These are phyloP conservation scores for Lipomyces lipofer DNA, from an alignment of 805 yeast species.

Conservation along the genomic window DNA sequence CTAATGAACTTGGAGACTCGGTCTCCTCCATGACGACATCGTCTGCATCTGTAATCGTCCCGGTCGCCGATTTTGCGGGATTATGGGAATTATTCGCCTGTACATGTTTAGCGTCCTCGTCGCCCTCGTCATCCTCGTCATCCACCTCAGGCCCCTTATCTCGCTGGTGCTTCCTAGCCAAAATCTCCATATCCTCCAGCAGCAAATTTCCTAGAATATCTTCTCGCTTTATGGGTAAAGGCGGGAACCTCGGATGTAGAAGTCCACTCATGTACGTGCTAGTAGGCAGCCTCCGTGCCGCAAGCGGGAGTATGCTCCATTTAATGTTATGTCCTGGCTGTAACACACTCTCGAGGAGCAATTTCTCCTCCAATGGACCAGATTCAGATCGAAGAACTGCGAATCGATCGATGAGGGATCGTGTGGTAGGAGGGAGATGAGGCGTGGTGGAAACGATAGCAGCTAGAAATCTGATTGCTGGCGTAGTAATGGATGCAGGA, in stretches of 20 bases:
- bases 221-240: conserved; percentile 18
- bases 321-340: conserved; percentile 26
- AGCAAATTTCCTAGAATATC: conserved; percentile 15
- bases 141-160: conserved; percentile 31
- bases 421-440: conserved; percentile 15
- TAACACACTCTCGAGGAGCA: conserved; percentile 15
- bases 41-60: neutral
- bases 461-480: conserved; percentile 8
- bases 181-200: conserved; percentile 1
- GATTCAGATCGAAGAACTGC: neutral
- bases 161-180: conserved; percentile 13
- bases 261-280: conserved; percentile 8
- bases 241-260: conserved; percentile 29
- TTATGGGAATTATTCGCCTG: too few species aligned
- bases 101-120: conserved; percentile 8
- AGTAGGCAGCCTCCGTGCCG: conserved; percentile 11
- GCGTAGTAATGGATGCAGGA: neutral
- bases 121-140: conserved; percentile 38
- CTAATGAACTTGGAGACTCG: too few species aligned
- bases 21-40: neutral
- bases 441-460: conserved; percentile 21
- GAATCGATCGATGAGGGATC: conserved; percentile 26
- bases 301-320: conserved; percentile 28
- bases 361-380: neutral
- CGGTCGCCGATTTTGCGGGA: neutral